Percentiles rank a stretch among this genome's conserved stretches.
phyloP scores from a whole-genome alignment of 371 early-diverging fungal genomes.

The Phascolomyces articulosus region DNA sequence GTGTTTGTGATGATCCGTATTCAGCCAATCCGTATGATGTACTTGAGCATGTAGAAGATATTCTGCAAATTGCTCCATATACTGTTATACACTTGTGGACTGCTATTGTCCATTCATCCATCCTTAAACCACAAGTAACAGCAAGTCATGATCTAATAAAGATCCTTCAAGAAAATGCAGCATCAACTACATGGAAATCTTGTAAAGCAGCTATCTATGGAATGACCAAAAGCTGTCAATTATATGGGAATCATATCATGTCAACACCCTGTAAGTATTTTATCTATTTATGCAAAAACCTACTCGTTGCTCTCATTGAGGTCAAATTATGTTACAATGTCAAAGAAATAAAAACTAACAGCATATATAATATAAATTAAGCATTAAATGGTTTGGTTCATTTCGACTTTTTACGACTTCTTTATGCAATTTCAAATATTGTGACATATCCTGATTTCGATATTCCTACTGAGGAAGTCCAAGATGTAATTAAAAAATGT shows the following conservation, averaged over 20 bases:
- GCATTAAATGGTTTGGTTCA: too few relatives aligned
- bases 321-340: too few relatives aligned
- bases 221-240: neutral
- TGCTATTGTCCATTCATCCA: neutral
- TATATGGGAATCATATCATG: neutral
- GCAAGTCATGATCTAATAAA: neutral
- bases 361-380: too few relatives aligned
- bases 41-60: too few relatives aligned
- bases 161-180: neutral
- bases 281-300: too few relatives aligned
- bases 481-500: neutral
- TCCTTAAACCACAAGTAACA: neutral
- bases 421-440: neutral
- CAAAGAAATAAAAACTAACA: too few relatives aligned
- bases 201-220: neutral
- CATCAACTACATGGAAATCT: neutral
- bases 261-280: too few relatives aligned
- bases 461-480: neutral
- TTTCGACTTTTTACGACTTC: neutral
- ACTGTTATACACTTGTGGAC: neutral
- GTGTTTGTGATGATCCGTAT: neutral
- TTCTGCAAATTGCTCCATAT: neutral
- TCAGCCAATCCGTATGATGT: neutral
- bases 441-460: neutral
- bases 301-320: too few relatives aligned